Evolutionary conservation across 257 asterid genomes (phyloP).

Genomic region (Echium plantagineum): DNA sequence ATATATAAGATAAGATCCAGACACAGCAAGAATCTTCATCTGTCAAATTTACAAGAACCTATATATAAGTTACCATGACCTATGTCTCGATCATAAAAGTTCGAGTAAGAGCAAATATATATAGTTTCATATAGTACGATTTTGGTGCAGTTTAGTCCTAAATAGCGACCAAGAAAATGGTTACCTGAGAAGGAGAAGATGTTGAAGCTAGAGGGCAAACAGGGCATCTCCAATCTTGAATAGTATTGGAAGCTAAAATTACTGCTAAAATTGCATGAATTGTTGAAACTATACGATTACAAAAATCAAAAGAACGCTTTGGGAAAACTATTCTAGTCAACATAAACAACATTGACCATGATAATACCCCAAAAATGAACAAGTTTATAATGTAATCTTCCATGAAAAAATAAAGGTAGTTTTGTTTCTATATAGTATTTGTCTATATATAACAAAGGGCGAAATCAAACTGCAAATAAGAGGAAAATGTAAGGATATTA

Average conservation of each 20-base stretch:
- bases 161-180: too few relatives aligned
- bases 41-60: constrained; percentile 18
- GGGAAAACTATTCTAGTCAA: constrained; percentile 25
- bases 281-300: constrained; percentile 66
- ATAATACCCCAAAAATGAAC: constrained; percentile 33
- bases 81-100: too few relatives aligned
- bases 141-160: too few relatives aligned
- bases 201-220: constrained; percentile 59
- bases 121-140: too few relatives aligned
- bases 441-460: too few relatives aligned
- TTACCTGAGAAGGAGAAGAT: constrained; percentile 64
- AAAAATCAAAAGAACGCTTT: constrained; percentile 60
- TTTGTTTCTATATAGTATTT: neutral
- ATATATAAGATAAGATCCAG: constrained; percentile 43
- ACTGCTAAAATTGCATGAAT: constrained; percentile 55
- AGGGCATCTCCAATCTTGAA: constrained; percentile 71
- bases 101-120: too few relatives aligned
- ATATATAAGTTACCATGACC: too few relatives aligned
- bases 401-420: constrained; percentile 19
- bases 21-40: constrained; percentile 54
- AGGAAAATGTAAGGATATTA: neutral
- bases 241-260: constrained; percentile 41
- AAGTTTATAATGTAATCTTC: constrained; percentile 38
- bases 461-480: neutral
- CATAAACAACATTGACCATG: constrained; percentile 58